Evolutionary conservation across 306 rosid genomes (phyloP), one percentile per base, ranked within the genome.

Genomic region (Macrotyloma uniflorum): DNA sequence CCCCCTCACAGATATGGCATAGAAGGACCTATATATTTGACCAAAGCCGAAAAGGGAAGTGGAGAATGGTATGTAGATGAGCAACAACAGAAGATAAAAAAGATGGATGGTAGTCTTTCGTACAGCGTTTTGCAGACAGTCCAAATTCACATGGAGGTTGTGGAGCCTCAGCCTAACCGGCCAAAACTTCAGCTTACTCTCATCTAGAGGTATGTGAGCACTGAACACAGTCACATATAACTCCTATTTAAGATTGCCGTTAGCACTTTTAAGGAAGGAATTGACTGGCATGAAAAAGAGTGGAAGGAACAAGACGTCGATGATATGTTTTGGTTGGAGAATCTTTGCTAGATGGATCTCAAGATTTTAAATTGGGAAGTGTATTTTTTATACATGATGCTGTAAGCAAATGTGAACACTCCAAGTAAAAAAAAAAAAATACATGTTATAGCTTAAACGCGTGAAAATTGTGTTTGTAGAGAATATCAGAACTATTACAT

Each of bases 61-160:
- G 98, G 94, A 69, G 99, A 92, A 70, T 93, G 99, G 98, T 88
- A 65, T 58, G 96, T 84, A 7, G 96, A 96, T 10, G 99, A 96
- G 86, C 90, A 86, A 67, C 90, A 89, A 45, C 99, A 96, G 87
- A 85, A 87, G 89, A 89, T 96, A 32, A 96, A 78, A 83, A 96
- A 83, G 89, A 87, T 87, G 93, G 99, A 96, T 67, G 94, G 98
- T 12, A 90, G 97, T 72, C 28, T 83, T 73, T 83, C 98, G 23
- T 93, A 86, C 83, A 79, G 85, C 15, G 76, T 91, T 85, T 80
- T 96, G 79, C 97, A 91, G 81, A 33, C 93, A 0, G 96, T 96
- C 23, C 75, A 62, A 61, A 87, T 96, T 71, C 98, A 90, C 74
- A 80, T 96, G 94, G 99, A 96, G 89, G 91, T 96, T 67, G 99